phyloP scores from a whole-genome alignment of 2,329 filamentous ascomycete species.

The Phialemonium atrogriseum region DNA sequence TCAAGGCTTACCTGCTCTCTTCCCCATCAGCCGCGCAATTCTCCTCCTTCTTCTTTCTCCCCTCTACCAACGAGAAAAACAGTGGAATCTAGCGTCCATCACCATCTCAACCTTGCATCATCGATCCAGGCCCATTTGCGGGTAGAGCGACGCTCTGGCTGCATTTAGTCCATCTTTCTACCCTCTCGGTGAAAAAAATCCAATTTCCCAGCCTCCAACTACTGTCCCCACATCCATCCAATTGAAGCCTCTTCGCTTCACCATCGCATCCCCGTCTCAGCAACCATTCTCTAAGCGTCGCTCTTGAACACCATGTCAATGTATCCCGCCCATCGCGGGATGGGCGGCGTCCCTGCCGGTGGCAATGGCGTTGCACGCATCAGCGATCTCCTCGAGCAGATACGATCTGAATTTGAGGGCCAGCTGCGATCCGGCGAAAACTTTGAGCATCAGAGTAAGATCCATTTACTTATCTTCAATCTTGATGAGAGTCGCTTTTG shows the following conservation, averaged over 20 bases:
- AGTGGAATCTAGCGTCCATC: too few species aligned
- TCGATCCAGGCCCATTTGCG: too few species aligned
- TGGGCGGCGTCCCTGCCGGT: slow-evolving; percentile 58
- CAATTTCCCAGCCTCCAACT: too few species aligned
- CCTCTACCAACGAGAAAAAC: too few species aligned
- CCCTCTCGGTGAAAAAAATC: too few species aligned
- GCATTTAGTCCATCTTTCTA: too few species aligned
- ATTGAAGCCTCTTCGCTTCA: background rate
- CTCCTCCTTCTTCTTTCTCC: too few species aligned
- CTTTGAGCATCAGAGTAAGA: slow-evolving; percentile 91
- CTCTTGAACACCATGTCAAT: slow-evolving; percentile 50
- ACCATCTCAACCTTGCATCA: too few species aligned
- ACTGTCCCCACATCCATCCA: too few species aligned
- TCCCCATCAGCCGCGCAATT: too few species aligned
- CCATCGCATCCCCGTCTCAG: background rate
- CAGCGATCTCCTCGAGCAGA: slow-evolving; percentile 84
- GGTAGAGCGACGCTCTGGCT: too few species aligned
- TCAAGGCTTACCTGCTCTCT: too few species aligned
- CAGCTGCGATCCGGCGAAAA: slow-evolving; percentile 74
- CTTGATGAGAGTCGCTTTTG: background rate
- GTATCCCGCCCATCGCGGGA: slow-evolving; percentile 81
- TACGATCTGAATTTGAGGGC: slow-evolving; percentile 84
- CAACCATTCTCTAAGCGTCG: background rate
- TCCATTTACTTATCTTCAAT: background rate
- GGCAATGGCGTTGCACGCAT: slow-evolving; percentile 53